Evolutionary conservation across 768 basidiomycete species (phyloP), one percentile per base, ranked within the genome.

Genomic region (Fomitopsis pulvina): DNA sequence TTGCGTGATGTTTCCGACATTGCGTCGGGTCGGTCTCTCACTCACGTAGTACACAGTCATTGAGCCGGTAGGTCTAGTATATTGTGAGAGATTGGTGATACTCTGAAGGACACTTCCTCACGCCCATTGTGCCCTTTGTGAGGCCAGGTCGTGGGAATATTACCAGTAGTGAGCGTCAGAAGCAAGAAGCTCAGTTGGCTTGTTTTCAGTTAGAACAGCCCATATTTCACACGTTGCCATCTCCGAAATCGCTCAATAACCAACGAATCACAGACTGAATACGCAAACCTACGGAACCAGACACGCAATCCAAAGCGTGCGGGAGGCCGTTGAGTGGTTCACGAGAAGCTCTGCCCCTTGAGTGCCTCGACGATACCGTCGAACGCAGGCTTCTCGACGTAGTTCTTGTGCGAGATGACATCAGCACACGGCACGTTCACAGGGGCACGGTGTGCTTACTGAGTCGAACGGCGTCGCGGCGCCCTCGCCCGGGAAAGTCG

Each of bases 401-500:
- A 54, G 29, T 60, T 58, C 51, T 57, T 37, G 18, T 32, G 16
- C 21, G 12, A 14, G 34, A 6, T 18, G 14, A 16, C 14, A 16
- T 37, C 14, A 37, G 34, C 34, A 37, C 4, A 12, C 14, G 29
- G 14, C 18, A 18, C 34, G 5, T 37, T 37, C 4, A 6, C 34
- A 14, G 5, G 34, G 34, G 6, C 14, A 26, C 25, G 42, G 28
- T n/a, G 42, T 42, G n/a, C 51, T 28, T 34, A 63, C 63, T 55
- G 49, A 45, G 51, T 69, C 67, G 56, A 58, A 66, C 14, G 60
- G 59, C 38, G 52, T 57, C 38, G 62, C 61, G 12, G 59, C 69
- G 14, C 69, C 69, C 51, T 66, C 59, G n/a, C 67, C 67, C 26
- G 63, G 54, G 57, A 67, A 62, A 2, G 60, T 63, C 22, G 51